Percentiles rank a stretch among this genome's conserved stretches.
Conservation (phyloP, 1,284 basidiomycete genomes). For the Rugiboletus extremiorientalis region DNA sequence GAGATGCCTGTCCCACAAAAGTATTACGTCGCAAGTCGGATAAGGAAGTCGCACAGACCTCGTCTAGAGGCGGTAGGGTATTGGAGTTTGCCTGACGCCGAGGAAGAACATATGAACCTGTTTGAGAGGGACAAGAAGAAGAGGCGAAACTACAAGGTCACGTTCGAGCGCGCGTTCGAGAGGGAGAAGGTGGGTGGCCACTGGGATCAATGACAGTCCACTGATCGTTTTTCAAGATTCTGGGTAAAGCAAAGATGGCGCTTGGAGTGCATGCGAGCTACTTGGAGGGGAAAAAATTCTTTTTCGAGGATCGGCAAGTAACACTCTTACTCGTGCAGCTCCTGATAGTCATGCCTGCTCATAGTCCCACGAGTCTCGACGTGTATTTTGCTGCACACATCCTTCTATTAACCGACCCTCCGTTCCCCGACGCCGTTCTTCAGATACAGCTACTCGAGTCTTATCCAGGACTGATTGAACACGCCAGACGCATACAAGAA, state of each 20-base stretch:
- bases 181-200: constrained; percentile 53
- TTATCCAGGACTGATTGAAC: constrained; percentile 55
- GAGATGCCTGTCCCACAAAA: constrained; percentile 65
- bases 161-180: constrained; percentile 55
- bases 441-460: constrained; percentile 51
- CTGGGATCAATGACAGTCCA: background rate
- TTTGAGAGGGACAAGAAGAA: constrained; percentile 39
- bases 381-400: constrained; percentile 65
- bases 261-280: constrained; percentile 60
- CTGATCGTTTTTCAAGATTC: constrained; percentile 41
- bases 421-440: constrained; percentile 61
- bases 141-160: constrained; percentile 42
- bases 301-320: constrained; percentile 48
- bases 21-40: constrained; percentile 67
- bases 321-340: background rate
- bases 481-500: constrained; percentile 51
- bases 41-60: constrained; percentile 54
- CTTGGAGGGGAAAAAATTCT: constrained; percentile 50
- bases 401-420: constrained; percentile 55
- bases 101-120: constrained; percentile 39
- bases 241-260: constrained; percentile 55
- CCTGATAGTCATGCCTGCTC: background rate
- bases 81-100: constrained; percentile 52
- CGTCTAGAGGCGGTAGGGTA: constrained; percentile 62
- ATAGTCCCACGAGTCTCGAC: constrained; percentile 62